A percentile compares a stretch with the other conserved stretches of the same genome.
Conservation (phyloP, 495 filamentous ascomycete species). For the Aspergillus ellipticus region DNA sequence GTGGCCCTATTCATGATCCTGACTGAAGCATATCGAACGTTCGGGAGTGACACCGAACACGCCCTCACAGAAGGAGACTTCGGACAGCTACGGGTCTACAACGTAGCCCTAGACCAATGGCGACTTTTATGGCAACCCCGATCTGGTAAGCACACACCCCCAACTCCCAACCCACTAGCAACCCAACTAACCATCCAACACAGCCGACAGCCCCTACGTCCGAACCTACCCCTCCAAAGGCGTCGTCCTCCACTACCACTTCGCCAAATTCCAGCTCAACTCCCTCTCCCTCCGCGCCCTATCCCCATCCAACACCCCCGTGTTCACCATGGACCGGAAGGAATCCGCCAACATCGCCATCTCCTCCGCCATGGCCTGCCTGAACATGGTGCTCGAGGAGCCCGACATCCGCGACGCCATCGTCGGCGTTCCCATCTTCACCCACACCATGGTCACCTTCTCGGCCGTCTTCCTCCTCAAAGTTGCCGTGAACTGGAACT, state of each 20-base stretch:
- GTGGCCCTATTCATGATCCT: constrained; percentile 56
- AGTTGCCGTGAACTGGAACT: constrained; percentile 54
- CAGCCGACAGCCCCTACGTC: constrained; percentile 50
- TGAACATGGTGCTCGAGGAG: constrained; percentile 54
- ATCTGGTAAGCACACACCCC: constrained; percentile 36
- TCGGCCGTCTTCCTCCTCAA: constrained; percentile 56
- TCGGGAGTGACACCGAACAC: constrained; percentile 53
- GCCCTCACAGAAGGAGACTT: constrained; percentile 52
- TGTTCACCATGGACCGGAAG: constrained; percentile 52
- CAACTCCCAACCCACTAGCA: background rate
- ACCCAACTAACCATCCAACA: background rate
- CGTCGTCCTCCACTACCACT: constrained; percentile 57
- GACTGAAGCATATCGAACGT: constrained; percentile 54
- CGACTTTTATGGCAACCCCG: constrained; percentile 52
- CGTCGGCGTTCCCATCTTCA: constrained; percentile 55
- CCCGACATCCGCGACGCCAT: constrained; percentile 56
- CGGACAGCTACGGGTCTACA: constrained; percentile 47
- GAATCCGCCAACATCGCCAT: constrained; percentile 56
- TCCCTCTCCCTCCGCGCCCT: constrained; percentile 54
- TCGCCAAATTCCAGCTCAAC: constrained; percentile 58
- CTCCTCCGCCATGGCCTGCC: constrained; percentile 51
- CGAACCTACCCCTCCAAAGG: constrained; percentile 57
- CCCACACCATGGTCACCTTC: constrained; percentile 62
- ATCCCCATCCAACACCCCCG: constrained; percentile 44
- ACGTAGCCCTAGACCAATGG: constrained; percentile 56